Evolutionary conservation across 2,329 filamentous ascomycete genomes (phyloP).

Genomic region (Penicillium sp.): DNA sequence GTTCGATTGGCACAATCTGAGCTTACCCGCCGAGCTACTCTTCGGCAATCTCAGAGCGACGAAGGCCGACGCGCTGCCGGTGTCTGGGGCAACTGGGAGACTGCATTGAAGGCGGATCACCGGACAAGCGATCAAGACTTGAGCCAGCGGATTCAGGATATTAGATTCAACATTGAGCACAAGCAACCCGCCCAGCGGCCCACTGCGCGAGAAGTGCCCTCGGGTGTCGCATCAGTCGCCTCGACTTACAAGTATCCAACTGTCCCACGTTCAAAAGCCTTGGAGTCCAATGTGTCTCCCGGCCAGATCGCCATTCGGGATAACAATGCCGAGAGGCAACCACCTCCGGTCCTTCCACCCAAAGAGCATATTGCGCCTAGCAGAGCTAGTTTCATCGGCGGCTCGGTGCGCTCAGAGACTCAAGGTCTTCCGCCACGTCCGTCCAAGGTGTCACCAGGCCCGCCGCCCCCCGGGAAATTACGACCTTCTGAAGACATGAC

Average conservation of each 20-base stretch:
- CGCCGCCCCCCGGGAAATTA: conserved; percentile 28
- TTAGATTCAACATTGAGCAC: conserved; percentile 43
- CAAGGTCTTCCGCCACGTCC: conserved; percentile 25
- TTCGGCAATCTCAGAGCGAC: conserved; percentile 58
- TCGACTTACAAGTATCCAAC: conserved; percentile 44
- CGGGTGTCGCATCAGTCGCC: conserved; percentile 20
- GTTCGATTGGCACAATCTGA: conserved; percentile 73
- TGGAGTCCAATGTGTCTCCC: conserved; percentile 23
- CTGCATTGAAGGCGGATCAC: conserved; percentile 37
- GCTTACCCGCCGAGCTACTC: conserved; percentile 64
- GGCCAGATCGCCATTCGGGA: conserved; percentile 17
- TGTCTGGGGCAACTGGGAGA: conserved; percentile 55
- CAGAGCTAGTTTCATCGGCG: conserved; percentile 16
- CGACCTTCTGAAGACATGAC: conserved; percentile 8
- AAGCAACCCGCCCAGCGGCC: conserved; percentile 12
- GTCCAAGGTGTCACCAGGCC: conserved; percentile 24
- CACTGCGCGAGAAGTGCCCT: conserved; percentile 9
- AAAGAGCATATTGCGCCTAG: conserved; percentile 28
- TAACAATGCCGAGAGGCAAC: conserved; percentile 19
- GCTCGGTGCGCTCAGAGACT: conserved; percentile 14
- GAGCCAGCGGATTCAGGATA: conserved; percentile 52
- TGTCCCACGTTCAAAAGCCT: conserved; percentile 38
- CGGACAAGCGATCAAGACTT: conserved; percentile 45
- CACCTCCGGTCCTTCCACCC: conserved; percentile 40
- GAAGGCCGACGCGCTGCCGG: conserved; percentile 56